Evolutionary conservation across 2,329 filamentous ascomycete species (phyloP).

Genomic region (Calonectria naviculata): DNA sequence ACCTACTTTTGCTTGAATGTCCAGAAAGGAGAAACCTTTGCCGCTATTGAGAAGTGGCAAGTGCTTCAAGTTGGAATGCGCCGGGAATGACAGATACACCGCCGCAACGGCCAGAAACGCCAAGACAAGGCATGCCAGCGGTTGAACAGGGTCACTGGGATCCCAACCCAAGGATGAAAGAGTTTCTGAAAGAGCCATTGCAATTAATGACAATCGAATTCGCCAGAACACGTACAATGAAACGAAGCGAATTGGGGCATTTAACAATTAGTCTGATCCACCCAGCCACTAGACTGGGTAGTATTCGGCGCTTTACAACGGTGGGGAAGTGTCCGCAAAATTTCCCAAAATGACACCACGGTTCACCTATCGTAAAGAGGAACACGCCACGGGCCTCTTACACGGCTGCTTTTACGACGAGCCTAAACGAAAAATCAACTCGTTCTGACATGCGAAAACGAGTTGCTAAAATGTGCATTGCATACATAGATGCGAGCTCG

Average conservation of each 20-base stretch:
- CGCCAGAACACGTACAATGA: background rate
- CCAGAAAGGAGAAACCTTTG: background rate
- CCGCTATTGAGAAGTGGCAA: background rate
- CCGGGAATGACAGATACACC: background rate
- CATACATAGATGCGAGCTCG: background rate
- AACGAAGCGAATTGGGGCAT: background rate
- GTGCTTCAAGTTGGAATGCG: background rate
- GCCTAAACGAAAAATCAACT: background rate
- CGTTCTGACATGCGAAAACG: background rate
- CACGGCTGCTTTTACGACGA: background rate
- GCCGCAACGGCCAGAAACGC: background rate
- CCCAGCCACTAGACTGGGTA: background rate
- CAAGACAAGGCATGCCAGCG: background rate
- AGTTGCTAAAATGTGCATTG: background rate
- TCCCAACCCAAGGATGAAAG: background rate
- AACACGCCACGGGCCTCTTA: background rate
- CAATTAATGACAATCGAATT: background rate
- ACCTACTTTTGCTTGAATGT: background rate
- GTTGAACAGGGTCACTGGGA: background rate
- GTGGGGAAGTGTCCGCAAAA: background rate
- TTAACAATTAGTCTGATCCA: background rate
- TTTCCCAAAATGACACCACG: background rate
- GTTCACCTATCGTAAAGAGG: background rate
- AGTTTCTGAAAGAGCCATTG: background rate
- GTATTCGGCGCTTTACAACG: background rate